Conservation (phyloP, 2,329 filamentous ascomycete species). For the Fusarium nurragi region DNA sequence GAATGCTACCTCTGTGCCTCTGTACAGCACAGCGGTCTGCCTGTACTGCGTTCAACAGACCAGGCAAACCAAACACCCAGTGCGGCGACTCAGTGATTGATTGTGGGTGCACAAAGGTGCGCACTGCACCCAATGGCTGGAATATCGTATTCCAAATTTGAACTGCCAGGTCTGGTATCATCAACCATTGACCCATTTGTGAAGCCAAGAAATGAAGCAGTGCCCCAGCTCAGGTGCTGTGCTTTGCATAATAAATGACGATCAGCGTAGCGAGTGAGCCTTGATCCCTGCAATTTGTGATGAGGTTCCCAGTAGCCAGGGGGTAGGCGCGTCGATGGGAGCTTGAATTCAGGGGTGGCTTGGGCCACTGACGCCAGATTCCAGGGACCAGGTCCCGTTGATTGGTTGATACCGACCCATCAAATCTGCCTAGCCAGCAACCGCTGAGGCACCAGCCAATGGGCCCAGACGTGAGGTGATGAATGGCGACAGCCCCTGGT, state of each 20-base stretch:
- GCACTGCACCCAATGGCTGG: not conserved
- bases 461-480: not conserved
- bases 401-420: conserved; percentile 34
- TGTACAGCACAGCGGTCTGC: not conserved
- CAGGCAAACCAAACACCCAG: not conserved
- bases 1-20: not conserved
- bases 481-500: not conserved
- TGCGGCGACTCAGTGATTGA: not conserved
- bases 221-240: conserved; percentile 7
- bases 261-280: conserved; percentile 32
- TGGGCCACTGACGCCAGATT: conserved; percentile 28
- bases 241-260: conserved; percentile 35
- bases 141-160: conserved; percentile 27
- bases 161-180: conserved; percentile 19
- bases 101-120: conserved; percentile 6
- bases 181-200: not conserved
- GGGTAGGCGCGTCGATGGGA: conserved; percentile 13
- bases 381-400: conserved; percentile 37
- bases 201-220: conserved; percentile 18
- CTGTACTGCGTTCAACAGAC: not conserved
- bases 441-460: conserved; percentile 34
- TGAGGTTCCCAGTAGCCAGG: conserved; percentile 23
- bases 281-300: conserved; percentile 7
- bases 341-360: conserved; percentile 17
- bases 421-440: conserved; percentile 44